A percentile compares a stretch with the other conserved stretches of the same genome.
Conservation (phyloP, 2,329 filamentous ascomycete genomes). For the Fusarium heterosporum region DNA sequence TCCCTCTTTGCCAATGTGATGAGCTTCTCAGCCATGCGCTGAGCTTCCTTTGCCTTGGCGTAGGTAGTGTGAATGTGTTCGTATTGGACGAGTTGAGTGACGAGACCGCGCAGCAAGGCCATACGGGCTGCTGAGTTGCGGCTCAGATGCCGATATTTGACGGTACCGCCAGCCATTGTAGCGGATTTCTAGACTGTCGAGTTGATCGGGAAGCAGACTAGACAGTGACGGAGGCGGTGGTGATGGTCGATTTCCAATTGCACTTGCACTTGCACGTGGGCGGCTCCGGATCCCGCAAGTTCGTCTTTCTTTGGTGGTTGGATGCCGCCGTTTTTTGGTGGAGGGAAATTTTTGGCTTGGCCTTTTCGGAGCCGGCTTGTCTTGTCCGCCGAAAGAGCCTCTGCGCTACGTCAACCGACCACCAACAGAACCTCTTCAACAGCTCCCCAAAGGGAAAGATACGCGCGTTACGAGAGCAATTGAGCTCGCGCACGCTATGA, state of each 20-base stretch:
- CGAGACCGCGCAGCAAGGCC: slow-evolving; percentile 93
- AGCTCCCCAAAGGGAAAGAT: slow-evolving; percentile 26
- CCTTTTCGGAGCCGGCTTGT: slow-evolving; percentile 48
- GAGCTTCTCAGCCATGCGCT: slow-evolving; percentile 91
- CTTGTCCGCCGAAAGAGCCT: slow-evolving; percentile 45
- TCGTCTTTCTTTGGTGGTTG: slow-evolving; percentile 20
- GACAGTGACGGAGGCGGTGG: background rate
- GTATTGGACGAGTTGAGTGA: slow-evolving; percentile 92
- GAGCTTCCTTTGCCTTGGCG: slow-evolving; percentile 96
- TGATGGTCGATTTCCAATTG: background rate
- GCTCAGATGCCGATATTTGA: slow-evolving; percentile 90
- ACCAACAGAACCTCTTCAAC: slow-evolving; percentile 42
- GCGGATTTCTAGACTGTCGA: slow-evolving; percentile 26
- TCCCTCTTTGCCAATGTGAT: slow-evolving; percentile 95
- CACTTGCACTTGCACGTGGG: slow-evolving; percentile 28
- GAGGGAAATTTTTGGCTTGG: slow-evolving; percentile 51
- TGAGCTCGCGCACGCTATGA: slow-evolving; percentile 51
- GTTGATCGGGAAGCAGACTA: background rate
- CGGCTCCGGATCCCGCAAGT: slow-evolving; percentile 16
- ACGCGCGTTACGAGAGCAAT: slow-evolving; percentile 41
- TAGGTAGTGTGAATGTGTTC: slow-evolving; percentile 96
- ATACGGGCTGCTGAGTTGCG: slow-evolving; percentile 88
- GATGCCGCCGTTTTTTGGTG: slow-evolving; percentile 39
- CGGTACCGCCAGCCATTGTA: slow-evolving; percentile 83
- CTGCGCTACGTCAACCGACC: slow-evolving; percentile 49